Base-by-base conservation (phyloP, 371 early-diverging fungal species). In the Lichtheimia ramosa region DNA sequence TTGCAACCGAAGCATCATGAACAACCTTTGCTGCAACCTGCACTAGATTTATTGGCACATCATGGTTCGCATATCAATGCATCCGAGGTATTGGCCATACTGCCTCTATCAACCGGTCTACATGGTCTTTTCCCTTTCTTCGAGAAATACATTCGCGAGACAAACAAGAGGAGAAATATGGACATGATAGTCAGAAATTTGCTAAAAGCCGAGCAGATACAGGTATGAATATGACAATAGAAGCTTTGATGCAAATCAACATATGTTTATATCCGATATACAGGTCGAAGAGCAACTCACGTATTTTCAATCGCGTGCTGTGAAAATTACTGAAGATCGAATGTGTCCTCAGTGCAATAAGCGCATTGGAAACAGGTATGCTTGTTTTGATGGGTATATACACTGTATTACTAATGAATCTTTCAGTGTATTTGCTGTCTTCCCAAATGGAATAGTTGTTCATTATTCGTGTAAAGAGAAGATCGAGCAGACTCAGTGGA, bases 321-420 rank as follows among this genome's bases (percentile, higher is more conserved):
- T 93, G 54, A 82, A 81, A 50, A 86, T 93, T 25, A 85, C 89
- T 3, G 90, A 91, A 25, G 90, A 91, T 58, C 77, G 87, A 14
- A 88, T 91, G 88, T 93, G 93, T 64, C 84, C 88, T 27, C 83
- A 84, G 61, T 93, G 93, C 61, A 83, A 89, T 65, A 90, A 90
- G 60, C 82, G 91, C 27, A 89, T 93, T 50, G 92, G 88, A 14
- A 90, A 86, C 53, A 88, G 87, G 88, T 86, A 73, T 34, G 20
- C 21, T 23, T 40, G 6, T 39, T 50, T 23, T 3, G 3, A 13
- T 18, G 5, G 7, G 16, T 25, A 27, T 15, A 25, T 27, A 5
- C 28, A 43, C 2, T n/a, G 12, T 43, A 20, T 39, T 3, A 0
- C 25, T 28, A 39, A 27, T n/a, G 15, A 53, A 12, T 21, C 24